Percentiles rank a stretch among this genome's conserved stretches.
Conservation (phyloP, 768 basidiomycete genomes). For the Amanita subjunquillea region DNA sequence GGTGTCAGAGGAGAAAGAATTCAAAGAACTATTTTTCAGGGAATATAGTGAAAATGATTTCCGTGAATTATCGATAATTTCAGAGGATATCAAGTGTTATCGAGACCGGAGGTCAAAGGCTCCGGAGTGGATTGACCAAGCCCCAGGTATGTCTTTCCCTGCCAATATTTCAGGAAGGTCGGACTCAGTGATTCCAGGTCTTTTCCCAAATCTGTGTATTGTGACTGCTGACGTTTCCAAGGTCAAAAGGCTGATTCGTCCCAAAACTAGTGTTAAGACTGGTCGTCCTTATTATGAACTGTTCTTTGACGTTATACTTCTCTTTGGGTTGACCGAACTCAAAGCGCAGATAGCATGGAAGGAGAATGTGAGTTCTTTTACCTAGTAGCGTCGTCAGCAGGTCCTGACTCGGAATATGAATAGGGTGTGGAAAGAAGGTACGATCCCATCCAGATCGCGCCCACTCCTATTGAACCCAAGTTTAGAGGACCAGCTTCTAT, state of each 20-base stretch:
- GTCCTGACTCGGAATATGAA: neutral
- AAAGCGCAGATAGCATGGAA: slow-evolving; percentile 35
- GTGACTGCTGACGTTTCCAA: slow-evolving; percentile 14
- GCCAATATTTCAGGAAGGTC: neutral
- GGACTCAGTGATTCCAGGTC: slow-evolving; percentile 1
- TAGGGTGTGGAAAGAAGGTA: slow-evolving; percentile 15
- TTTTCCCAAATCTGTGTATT: slow-evolving; percentile 12
- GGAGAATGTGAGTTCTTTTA: slow-evolving; percentile 21
- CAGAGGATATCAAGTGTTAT: slow-evolving; percentile 10
- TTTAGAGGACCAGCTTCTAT: slow-evolving; percentile 1
- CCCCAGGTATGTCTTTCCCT: slow-evolving; percentile 8
- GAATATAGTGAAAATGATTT: slow-evolving; percentile 5
- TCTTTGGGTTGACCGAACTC: slow-evolving; percentile 34
- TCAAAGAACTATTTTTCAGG: slow-evolving; percentile 8
- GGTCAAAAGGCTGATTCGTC: slow-evolving; percentile 1
- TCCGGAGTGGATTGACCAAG: slow-evolving; percentile 15
- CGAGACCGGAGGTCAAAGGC: slow-evolving; percentile 8
- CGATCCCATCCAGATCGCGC: neutral
- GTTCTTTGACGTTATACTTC: slow-evolving; percentile 28
- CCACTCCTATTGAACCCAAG: neutral
- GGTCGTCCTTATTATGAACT: slow-evolving; percentile 12
- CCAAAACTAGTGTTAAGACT: neutral
- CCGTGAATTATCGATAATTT: slow-evolving; percentile 4
- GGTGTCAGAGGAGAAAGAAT: slow-evolving; percentile 16
- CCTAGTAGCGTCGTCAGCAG: neutral